Evolutionary conservation across 2,329 filamentous ascomycete species (phyloP).

Genomic region (Furcasterigmium sp.): DNA sequence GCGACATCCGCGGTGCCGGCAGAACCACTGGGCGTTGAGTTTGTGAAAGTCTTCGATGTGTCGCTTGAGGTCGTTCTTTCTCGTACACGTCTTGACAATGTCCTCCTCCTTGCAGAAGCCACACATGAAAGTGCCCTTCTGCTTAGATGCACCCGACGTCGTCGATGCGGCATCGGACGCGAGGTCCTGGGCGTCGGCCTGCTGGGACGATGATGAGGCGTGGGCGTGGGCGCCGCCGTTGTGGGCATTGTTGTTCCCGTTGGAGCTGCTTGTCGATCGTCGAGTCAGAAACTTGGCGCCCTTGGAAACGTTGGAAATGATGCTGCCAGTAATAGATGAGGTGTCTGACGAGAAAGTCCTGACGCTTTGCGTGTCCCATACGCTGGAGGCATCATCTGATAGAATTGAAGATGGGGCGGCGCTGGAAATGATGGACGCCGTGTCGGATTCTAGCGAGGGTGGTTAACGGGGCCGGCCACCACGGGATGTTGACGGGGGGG

Average conservation of each 20-base stretch:
- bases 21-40: constrained; percentile 40
- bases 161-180: constrained; percentile 16
- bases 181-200: constrained; percentile 3
- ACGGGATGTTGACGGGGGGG: background rate
- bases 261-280: constrained; percentile 10
- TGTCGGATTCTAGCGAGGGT: constrained; percentile 16
- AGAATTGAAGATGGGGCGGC: constrained; percentile 27
- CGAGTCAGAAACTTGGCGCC: constrained; percentile 27
- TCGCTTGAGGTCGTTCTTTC: constrained; percentile 42
- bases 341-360: constrained; percentile 30
- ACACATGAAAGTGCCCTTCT: constrained; percentile 31
- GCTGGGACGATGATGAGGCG: background rate
- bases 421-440: constrained; percentile 26
- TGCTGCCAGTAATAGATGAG: constrained; percentile 31
- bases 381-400: constrained; percentile 27
- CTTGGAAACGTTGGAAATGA: constrained; percentile 33
- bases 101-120: constrained; percentile 36
- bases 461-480: background rate
- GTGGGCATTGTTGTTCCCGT: constrained; percentile 8
- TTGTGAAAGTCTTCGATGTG: constrained; percentile 44
- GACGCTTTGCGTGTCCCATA: constrained; percentile 29
- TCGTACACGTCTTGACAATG: constrained; percentile 36
- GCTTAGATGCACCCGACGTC: constrained; percentile 22
- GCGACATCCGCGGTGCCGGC: constrained; percentile 35
- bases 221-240: background rate